Evolutionary conservation across 2,329 filamentous ascomycete genomes (phyloP).

Genomic region (Didymella lethalis): DNA sequence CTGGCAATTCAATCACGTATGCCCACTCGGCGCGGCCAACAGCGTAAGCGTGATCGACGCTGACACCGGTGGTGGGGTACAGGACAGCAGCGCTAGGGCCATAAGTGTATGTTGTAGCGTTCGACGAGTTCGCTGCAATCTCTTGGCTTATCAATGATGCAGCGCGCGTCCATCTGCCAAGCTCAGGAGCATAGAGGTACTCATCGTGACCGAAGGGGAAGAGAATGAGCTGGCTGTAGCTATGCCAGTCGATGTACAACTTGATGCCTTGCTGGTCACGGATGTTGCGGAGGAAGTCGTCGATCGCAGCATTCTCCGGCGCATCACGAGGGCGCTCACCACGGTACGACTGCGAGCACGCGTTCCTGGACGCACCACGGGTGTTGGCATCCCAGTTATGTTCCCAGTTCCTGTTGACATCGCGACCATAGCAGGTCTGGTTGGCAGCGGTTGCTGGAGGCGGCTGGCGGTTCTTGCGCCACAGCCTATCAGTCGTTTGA

Average conservation of each 20-base stretch:
- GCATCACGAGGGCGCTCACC: constrained; percentile 40
- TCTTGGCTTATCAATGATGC: constrained; percentile 58
- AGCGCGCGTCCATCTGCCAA: constrained; percentile 59
- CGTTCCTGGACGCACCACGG: constrained; percentile 41
- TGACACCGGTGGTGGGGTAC: constrained; percentile 61
- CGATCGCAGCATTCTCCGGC: constrained; percentile 51
- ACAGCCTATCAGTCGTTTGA: constrained; percentile 48
- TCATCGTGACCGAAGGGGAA: constrained; percentile 68
- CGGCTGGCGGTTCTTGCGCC: constrained; percentile 47
- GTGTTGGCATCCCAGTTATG: constrained; percentile 40
- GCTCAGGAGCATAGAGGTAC: constrained; percentile 56
- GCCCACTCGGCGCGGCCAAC: constrained; percentile 53
- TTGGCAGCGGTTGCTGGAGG: constrained; percentile 38
- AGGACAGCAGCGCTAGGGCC: constrained; percentile 65
- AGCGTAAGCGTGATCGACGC: constrained; percentile 54
- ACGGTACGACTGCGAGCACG: constrained; percentile 44
- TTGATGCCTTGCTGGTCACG: constrained; percentile 59
- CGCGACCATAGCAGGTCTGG: constrained; percentile 41
- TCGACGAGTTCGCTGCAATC: constrained; percentile 55
- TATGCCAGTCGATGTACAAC: constrained; percentile 70
- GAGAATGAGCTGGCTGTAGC: constrained; percentile 67
- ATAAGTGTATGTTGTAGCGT: constrained; percentile 49
- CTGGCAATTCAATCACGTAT: constrained; percentile 58
- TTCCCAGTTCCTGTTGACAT: constrained; percentile 49
- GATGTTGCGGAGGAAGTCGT: constrained; percentile 55